These are phyloP conservation scores for Phellinidium pouzarii DNA, from an alignment of 1,284 basidiomycete species.

Conservation along the genomic window DNA sequence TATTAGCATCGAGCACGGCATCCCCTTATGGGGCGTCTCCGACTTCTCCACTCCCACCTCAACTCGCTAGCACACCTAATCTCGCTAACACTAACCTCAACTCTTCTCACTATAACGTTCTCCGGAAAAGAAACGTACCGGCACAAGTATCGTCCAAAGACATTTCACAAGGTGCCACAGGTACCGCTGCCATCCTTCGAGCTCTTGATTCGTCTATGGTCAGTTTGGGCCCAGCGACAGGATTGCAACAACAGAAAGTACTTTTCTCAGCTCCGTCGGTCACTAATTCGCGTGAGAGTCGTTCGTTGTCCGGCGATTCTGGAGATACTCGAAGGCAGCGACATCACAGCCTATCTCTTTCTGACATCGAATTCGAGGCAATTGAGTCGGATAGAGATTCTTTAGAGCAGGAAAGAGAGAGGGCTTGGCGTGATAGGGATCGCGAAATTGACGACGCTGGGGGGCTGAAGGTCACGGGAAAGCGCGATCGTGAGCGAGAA, in stretches of 20 bases:
- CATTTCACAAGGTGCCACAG: neutral
- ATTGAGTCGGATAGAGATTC: constrained; percentile 7
- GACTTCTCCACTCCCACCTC: constrained; percentile 2
- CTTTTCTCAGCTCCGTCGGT: neutral
- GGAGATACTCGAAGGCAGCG: neutral
- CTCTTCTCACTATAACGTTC: neutral
- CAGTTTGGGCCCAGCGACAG: constrained; percentile 2
- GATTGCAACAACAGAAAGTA: neutral
- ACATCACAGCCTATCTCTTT: neutral
- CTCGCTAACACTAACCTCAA: neutral
- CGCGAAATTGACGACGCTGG: constrained; percentile 5
- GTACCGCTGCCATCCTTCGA: constrained; percentile 18
- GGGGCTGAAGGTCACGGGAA: neutral
- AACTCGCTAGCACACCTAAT: neutral
- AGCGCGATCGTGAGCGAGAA: neutral
- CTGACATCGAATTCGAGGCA: constrained; percentile 7
- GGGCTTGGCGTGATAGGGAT: constrained; percentile 12
- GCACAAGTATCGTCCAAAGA: neutral
- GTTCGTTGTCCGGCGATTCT: neutral
- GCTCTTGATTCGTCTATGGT: constrained; percentile 18
- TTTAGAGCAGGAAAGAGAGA: constrained; percentile 5
- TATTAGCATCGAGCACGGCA: neutral
- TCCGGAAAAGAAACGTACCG: constrained; percentile 7
- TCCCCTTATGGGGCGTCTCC: constrained; percentile 2
- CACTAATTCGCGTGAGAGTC: neutral